Evolutionary conservation across 179 eudicot species (phyloP).

Genomic region (Kewa caespitosa): DNA sequence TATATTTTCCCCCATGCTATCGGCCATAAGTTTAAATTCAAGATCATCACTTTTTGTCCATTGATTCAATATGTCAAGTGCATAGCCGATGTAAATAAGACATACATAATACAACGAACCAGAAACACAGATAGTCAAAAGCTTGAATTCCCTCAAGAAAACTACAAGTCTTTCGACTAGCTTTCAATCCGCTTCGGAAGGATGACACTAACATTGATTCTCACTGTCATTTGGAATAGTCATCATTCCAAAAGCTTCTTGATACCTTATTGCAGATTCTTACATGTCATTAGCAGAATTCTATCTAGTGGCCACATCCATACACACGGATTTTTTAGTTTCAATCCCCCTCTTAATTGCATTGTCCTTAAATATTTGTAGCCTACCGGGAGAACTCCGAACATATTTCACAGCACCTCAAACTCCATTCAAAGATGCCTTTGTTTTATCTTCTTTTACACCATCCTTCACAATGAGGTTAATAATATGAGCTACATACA

Average conservation of each 20-base stretch:
- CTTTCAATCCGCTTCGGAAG: not conserved
- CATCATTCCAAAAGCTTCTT: not conserved
- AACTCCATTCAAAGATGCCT: not conserved
- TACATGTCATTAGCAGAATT: not conserved
- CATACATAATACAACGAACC: not conserved
- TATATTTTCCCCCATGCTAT: not conserved
- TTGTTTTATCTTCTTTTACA: not conserved
- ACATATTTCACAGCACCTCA: not conserved
- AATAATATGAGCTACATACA: not conserved
- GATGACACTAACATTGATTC: not conserved
- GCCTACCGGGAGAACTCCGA: not conserved
- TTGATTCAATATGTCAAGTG: not conserved
- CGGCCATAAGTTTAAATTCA: not conserved
- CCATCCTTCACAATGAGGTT: slow-evolving; percentile 11
- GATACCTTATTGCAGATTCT: not conserved
- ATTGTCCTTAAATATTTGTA: not conserved
- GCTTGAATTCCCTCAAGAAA: not conserved
- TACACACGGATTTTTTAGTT: not conserved
- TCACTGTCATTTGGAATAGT: not conserved
- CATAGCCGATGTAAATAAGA: not conserved
- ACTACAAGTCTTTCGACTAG: not conserved
- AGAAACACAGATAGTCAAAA: not conserved
- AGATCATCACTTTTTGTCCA: not conserved
- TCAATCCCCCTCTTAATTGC: not conserved
- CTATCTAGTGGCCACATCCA: not conserved